These are phyloP conservation scores for Anthoceros angustus DNA, from an alignment of 225 moss, liverwort and hornwort genomes.

Conservation along the genomic window DNA sequence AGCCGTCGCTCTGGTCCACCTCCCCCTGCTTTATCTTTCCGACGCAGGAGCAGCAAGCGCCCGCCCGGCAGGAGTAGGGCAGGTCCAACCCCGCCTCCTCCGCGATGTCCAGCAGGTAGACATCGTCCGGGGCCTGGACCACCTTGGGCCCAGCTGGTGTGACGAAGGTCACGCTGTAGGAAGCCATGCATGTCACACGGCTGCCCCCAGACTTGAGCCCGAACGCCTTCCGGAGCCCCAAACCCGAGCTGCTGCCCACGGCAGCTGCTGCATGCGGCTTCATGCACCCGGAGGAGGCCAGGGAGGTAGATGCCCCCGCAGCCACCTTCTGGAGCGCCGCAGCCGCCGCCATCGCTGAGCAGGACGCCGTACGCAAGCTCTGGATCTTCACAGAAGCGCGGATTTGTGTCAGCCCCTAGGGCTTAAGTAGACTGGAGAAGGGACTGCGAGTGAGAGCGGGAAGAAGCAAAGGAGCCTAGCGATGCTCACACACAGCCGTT, in stretches of 20 bases:
- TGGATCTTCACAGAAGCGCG: no score
- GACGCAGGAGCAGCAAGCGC: constrained; percentile 38
- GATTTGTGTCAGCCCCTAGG: no score
- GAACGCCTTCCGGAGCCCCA: not conserved
- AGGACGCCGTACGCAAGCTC: not conserved
- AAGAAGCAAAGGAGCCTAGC: no score
- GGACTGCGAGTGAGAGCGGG: no score
- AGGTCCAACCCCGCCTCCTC: constrained; percentile 28
- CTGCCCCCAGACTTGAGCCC: not conserved
- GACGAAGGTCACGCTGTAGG: not conserved
- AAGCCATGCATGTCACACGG: not conserved
- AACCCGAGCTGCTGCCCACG: not conserved
- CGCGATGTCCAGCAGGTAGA: not conserved
- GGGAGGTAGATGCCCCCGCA: not conserved
- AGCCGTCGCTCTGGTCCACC: constrained; percentile 37
- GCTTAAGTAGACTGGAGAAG: no score
- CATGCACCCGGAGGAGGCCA: not conserved
- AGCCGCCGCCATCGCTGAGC: not conserved
- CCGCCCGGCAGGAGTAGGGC: constrained; percentile 41
- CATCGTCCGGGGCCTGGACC: not conserved
- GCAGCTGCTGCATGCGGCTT: not conserved
- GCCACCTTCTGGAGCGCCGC: not conserved
- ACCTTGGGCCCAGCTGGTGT: not conserved
- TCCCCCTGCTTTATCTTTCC: constrained; percentile 18
- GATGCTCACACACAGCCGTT: no score